Conservation (phyloP, 208 protist species). For the Leishmania martiniquensis region DNA sequence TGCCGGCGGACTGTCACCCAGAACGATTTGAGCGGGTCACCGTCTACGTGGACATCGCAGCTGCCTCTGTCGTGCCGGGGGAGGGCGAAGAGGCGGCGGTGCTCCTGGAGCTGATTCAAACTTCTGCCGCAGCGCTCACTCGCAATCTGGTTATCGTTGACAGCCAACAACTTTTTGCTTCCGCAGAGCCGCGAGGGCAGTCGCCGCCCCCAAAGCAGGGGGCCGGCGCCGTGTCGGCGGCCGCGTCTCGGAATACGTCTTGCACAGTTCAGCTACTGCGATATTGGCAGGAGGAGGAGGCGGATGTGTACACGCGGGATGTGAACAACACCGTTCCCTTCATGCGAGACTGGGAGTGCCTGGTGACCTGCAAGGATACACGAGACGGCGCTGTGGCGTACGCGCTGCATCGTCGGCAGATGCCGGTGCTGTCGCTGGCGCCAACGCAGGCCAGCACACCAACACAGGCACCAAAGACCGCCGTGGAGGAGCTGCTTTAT, state of each 20-base stretch:
- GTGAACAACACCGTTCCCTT: slow-evolving; percentile 44
- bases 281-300: slow-evolving; percentile 56
- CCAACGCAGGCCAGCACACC: background rate
- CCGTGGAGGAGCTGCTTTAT: slow-evolving; percentile 26
- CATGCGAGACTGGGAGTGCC: slow-evolving; percentile 50
- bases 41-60: slow-evolving; percentile 21
- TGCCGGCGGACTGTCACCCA: background rate
- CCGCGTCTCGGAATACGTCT: background rate
- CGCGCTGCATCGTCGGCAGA: slow-evolving; percentile 62
- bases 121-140: slow-evolving; percentile 4
- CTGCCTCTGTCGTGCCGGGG: background rate
- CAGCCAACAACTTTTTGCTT: background rate
- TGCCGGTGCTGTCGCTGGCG: slow-evolving; percentile 64
- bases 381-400: slow-evolving; percentile 55
- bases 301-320: slow-evolving; percentile 36
- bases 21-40: slow-evolving; percentile 28
- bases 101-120: slow-evolving; percentile 2
- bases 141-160: slow-evolving; percentile 3
- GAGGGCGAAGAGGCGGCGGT: background rate
- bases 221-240: background rate
- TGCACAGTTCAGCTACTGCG: slow-evolving; percentile 36
- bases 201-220: background rate
- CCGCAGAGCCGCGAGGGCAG: background rate
- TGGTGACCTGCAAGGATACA: slow-evolving; percentile 47
- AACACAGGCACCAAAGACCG: background rate